Percentiles rank a stretch among this genome's conserved stretches.
Evolutionary conservation across 1,284 basidiomycete species (phyloP).

Genomic region (Amylostereum areolatum): DNA sequence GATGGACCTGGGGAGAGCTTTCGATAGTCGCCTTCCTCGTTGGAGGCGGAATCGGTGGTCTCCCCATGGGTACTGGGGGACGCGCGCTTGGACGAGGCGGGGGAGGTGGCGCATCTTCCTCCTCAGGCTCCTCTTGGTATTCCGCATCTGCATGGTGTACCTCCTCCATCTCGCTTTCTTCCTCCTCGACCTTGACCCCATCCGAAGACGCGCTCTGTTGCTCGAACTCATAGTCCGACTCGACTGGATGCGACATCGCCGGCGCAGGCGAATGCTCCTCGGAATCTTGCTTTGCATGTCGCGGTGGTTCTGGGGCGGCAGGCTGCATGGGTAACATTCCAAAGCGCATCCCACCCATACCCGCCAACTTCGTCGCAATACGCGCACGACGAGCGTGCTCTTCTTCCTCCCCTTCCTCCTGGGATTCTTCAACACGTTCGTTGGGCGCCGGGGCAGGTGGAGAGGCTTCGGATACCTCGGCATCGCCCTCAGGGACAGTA

Average conservation of each 20-base stretch:
- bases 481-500: slow-evolving; percentile 28
- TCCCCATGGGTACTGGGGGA: background rate
- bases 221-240: slow-evolving; percentile 38
- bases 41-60: slow-evolving; percentile 5
- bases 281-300: slow-evolving; percentile 21
- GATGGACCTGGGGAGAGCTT: background rate
- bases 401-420: slow-evolving; percentile 46
- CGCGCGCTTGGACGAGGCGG: slow-evolving; percentile 23
- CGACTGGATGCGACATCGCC: slow-evolving; percentile 26
- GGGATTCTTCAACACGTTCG: slow-evolving; percentile 12
- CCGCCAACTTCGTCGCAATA: slow-evolving; percentile 63
- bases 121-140: slow-evolving; percentile 42
- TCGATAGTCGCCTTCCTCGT: background rate
- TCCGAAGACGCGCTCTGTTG: slow-evolving; percentile 46
- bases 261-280: slow-evolving; percentile 13
- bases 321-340: slow-evolving; percentile 54
- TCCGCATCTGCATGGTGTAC: slow-evolving; percentile 48
- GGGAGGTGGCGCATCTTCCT: slow-evolving; percentile 39
- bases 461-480: slow-evolving; percentile 15
- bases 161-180: slow-evolving; percentile 66
- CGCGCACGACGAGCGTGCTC: slow-evolving; percentile 62
- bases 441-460: background rate
- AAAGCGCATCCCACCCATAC: slow-evolving; percentile 72
- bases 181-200: slow-evolving; percentile 54
- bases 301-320: slow-evolving; percentile 13